phyloP scores from a whole-genome alignment of 129 eudicot species.

The Saposhnikovia divaricata region DNA sequence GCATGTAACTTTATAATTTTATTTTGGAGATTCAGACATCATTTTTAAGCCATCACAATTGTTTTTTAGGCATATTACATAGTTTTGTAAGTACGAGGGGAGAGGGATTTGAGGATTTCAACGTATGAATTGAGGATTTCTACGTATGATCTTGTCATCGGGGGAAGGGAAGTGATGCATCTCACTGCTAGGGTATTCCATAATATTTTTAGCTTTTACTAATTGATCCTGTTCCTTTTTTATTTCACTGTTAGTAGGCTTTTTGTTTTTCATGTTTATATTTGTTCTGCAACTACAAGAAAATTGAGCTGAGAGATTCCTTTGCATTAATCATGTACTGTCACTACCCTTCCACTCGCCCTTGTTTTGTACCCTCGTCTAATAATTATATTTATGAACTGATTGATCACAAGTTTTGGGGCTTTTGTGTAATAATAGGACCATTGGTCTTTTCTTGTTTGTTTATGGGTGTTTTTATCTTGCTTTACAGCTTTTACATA shows the following conservation, averaged over 20 bases:
- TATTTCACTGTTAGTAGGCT: neutral
- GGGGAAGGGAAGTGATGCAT: neutral
- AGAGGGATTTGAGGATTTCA: neutral
- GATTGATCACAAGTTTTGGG: neutral
- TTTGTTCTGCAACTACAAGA: neutral
- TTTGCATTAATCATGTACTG: conserved; percentile 4
- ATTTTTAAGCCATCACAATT: neutral
- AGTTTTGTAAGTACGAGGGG: neutral
- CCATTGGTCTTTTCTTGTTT: neutral
- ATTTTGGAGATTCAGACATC: neutral
- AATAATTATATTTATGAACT: neutral
- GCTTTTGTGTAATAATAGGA: neutral
- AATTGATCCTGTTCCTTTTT: neutral
- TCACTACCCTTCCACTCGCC: conserved; percentile 4
- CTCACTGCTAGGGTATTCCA: neutral
- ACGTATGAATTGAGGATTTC: too few relatives aligned
- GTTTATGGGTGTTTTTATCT: conserved; percentile 10
- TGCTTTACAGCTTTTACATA: conserved; percentile 8
- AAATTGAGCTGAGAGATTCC: conserved; percentile 2
- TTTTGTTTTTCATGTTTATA: neutral
- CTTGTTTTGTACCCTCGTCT: neutral
- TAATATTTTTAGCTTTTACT: neutral
- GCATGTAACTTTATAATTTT: neutral
- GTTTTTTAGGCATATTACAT: neutral
- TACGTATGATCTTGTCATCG: neutral